Evolutionary conservation across 2,329 filamentous ascomycete genomes (phyloP).

Genomic region (Bisporella sp.): DNA sequence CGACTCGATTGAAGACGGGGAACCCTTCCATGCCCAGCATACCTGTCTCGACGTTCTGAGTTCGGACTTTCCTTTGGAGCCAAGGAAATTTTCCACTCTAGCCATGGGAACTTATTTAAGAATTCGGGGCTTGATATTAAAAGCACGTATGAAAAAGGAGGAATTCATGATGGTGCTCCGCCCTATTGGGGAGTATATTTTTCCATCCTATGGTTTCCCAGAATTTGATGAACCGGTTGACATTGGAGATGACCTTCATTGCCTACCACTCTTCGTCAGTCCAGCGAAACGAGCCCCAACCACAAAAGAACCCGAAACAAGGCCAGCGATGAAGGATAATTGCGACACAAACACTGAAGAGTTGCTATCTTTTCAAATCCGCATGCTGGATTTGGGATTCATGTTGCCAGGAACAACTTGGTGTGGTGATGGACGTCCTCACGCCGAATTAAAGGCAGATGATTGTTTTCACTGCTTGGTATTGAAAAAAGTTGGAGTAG

Average conservation of each 20-base stretch:
- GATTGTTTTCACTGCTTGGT: conserved; percentile 4
- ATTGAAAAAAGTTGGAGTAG: conserved; percentile 8
- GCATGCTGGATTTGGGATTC: not conserved
- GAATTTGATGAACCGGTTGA: conserved; percentile 4
- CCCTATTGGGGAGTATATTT: no score
- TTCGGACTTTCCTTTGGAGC: not conserved
- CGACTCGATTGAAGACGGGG: conserved; percentile 1
- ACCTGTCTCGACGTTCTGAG: conserved; percentile 7
- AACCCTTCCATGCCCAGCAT: not conserved
- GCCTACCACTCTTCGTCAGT: conserved; percentile 5
- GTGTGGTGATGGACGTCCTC: conserved; percentile 7
- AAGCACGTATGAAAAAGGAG: not conserved
- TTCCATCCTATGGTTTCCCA: no score
- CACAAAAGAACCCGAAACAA: not conserved
- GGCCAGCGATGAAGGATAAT: conserved; percentile 1
- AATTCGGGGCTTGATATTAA: conserved; percentile 4
- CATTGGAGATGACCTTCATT: conserved; percentile 7
- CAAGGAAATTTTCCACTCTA: conserved; percentile 2
- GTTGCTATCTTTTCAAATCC: conserved; percentile 6
- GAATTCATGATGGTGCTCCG: no score
- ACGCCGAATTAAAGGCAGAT: conserved; percentile 3
- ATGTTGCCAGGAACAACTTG: conserved; percentile 6
- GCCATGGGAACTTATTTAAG: not conserved
- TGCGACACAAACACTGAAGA: conserved; percentile 3
- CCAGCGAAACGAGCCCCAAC: not conserved